Evolutionary conservation across 306 rosid genomes (phyloP).

Genomic region (Gillenia trifoliata): DNA sequence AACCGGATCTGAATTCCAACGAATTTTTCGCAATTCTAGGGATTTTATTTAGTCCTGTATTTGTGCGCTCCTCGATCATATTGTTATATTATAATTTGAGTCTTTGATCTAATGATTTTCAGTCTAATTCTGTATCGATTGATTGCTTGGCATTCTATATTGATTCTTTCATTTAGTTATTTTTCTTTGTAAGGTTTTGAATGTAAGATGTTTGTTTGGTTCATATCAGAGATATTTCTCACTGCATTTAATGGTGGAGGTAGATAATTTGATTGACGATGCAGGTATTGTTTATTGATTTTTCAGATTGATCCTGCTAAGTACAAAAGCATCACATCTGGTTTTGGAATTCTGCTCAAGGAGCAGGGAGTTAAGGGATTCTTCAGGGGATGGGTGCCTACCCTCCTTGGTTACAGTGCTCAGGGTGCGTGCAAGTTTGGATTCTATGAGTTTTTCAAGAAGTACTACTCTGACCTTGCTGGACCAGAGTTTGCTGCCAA

Average conservation of each 20-base stretch:
- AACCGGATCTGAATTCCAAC: background rate
- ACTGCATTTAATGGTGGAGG: background rate
- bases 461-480: constrained; percentile 88
- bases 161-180: background rate
- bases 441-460: constrained; percentile 91
- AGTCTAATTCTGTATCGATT: background rate
- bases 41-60: background rate
- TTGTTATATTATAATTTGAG: background rate
- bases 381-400: constrained; percentile 98
- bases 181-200: background rate
- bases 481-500: constrained; percentile 94
- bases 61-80: background rate
- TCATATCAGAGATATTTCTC: background rate
- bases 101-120: background rate
- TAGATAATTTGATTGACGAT: background rate
- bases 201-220: background rate
- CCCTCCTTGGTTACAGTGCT: constrained; percentile 94
- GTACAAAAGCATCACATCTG: constrained; percentile 82
- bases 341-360: constrained; percentile 81
- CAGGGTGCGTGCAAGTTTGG: constrained; percentile 99
- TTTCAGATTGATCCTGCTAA: constrained; percentile 86
- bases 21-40: background rate
- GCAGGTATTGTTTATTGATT: background rate
- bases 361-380: constrained; percentile 92
- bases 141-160: background rate